A percentile compares a stretch with the other conserved stretches of the same genome.
Evolutionary conservation across 768 basidiomycete species (phyloP).

Genomic region (Lactarius pseudohatsudake): DNA sequence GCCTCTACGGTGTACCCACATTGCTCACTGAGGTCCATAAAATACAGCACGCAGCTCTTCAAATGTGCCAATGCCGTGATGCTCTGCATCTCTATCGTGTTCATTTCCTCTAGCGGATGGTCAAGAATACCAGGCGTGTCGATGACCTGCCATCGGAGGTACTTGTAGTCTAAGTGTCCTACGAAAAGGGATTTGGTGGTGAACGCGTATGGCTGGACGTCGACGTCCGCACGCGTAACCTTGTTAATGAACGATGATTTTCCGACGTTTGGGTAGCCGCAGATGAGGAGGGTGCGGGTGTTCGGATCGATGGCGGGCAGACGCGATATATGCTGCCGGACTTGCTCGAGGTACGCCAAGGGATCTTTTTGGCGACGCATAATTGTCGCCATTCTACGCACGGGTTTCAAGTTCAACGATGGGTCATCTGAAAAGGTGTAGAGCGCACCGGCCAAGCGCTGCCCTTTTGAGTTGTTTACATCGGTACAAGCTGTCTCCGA

Average conservation of each 20-base stretch:
- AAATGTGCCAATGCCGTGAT: conserved; percentile 97
- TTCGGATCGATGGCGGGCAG: conserved; percentile 98
- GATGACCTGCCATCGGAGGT: conserved; percentile 99
- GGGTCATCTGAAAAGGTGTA: background rate
- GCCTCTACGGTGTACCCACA: conserved; percentile 98
- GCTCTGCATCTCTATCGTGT: conserved; percentile 99
- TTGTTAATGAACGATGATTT: conserved; percentile 99
- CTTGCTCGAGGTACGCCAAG: conserved; percentile 97
- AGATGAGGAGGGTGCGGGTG: conserved; percentile 95
- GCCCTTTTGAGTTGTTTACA: conserved; percentile 99
- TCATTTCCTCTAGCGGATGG: conserved; percentile 99
- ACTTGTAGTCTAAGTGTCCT: conserved; percentile 98
- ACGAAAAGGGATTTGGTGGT: conserved; percentile 99
- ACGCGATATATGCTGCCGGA: conserved; percentile 98
- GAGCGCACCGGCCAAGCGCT: conserved; percentile 87
- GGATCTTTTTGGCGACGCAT: conserved; percentile 99
- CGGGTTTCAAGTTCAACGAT: conserved; percentile 13
- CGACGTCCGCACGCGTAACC: conserved; percentile 97
- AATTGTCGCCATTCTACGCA: conserved; percentile 91
- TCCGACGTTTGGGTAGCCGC: conserved; percentile 99
- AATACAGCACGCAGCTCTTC: conserved; percentile 92
- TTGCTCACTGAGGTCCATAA: conserved; percentile 98
- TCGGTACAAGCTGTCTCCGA: conserved; percentile 95
- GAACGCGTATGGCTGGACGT: conserved; percentile 99
- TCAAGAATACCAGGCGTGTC: conserved; percentile 98